A percentile compares a stretch with the other conserved stretches of the same genome.
Conservation (phyloP, 768 basidiomycete species). For the Rhodotorula toruloides region DNA sequence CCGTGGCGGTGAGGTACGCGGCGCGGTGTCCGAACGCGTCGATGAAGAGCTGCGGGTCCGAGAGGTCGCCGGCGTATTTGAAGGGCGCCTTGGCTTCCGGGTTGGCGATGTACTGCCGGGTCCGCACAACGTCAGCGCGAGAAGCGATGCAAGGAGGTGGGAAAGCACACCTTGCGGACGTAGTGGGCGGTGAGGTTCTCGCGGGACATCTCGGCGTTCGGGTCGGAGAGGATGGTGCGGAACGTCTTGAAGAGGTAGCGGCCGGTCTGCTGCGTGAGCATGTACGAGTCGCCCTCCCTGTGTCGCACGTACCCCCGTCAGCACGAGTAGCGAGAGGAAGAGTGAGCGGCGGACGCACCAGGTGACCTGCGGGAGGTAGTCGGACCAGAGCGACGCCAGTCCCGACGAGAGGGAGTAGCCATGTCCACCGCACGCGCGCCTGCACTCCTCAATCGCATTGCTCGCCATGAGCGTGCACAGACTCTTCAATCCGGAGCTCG, state of each 20-base stretch:
- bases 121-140: background rate
- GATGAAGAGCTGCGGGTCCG: constrained; percentile 36
- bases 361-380: constrained; percentile 43
- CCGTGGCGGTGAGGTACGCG: constrained; percentile 38
- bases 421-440: constrained; percentile 44
- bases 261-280: constrained; percentile 38
- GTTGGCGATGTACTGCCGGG: constrained; percentile 28
- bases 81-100: constrained; percentile 32
- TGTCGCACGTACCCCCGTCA: no score
- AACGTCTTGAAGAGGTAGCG: constrained; percentile 41
- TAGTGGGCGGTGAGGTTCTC: constrained; percentile 37
- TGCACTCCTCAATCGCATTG: constrained; percentile 42
- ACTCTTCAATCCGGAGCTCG: constrained; percentile 41
- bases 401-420: constrained; percentile 42
- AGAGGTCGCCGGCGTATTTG: constrained; percentile 39
- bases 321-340: background rate
- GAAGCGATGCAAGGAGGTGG: background rate
- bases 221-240: constrained; percentile 25
- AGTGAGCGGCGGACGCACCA: constrained; percentile 7
- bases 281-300: constrained; percentile 12
- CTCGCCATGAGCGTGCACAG: constrained; percentile 41
- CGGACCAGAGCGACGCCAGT: constrained; percentile 37
- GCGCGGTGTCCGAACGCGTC: constrained; percentile 43
- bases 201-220: constrained; percentile 16
- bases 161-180: constrained; percentile 32